These are phyloP conservation scores for Colletotrichum cordylinicola DNA, from an alignment of 2,329 filamentous ascomycete species.

Conservation along the genomic window DNA sequence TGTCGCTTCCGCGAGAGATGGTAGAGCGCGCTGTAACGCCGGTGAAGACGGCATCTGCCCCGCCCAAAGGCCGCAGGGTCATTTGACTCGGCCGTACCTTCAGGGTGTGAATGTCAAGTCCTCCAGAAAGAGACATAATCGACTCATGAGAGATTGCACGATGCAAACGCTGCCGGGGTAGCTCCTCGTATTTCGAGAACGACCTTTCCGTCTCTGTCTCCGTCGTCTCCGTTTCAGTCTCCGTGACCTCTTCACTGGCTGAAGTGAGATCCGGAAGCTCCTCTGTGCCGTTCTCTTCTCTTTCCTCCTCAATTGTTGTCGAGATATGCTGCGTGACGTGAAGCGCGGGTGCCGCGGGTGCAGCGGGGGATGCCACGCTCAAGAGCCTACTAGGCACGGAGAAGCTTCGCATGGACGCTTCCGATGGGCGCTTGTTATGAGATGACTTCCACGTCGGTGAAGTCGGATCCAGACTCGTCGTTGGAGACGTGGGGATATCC, in stretches of 20 bases:
- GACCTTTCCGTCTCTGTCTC: constrained; percentile 34
- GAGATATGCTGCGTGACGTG: constrained; percentile 24
- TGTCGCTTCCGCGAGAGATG: constrained; percentile 51
- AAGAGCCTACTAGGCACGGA: constrained; percentile 29
- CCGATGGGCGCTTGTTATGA: constrained; percentile 63
- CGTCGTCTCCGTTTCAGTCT: constrained; percentile 34
- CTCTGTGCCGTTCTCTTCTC: constrained; percentile 36
- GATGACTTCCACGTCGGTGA: constrained; percentile 61
- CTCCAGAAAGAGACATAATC: constrained; percentile 83
- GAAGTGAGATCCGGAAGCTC: constrained; percentile 33
- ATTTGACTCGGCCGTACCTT: constrained; percentile 79
- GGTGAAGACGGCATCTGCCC: constrained; percentile 61
- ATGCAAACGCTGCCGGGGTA: constrained; percentile 56
- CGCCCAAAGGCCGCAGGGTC: constrained; percentile 59
- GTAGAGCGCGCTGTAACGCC: constrained; percentile 66
- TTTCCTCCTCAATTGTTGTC: constrained; percentile 16
- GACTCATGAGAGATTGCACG: constrained; percentile 84
- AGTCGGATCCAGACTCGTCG: constrained; percentile 74
- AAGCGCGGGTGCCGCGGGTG: constrained; percentile 26
- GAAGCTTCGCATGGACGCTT: constrained; percentile 45
- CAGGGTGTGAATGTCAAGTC: constrained; percentile 88
- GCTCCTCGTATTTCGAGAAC: constrained; percentile 37
- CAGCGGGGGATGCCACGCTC: constrained; percentile 13
- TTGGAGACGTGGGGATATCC: constrained; percentile 81
- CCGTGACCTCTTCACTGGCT: constrained; percentile 39